Base-by-base conservation (phyloP, 805 yeast species). In the Spathaspora passalidarum region DNA sequence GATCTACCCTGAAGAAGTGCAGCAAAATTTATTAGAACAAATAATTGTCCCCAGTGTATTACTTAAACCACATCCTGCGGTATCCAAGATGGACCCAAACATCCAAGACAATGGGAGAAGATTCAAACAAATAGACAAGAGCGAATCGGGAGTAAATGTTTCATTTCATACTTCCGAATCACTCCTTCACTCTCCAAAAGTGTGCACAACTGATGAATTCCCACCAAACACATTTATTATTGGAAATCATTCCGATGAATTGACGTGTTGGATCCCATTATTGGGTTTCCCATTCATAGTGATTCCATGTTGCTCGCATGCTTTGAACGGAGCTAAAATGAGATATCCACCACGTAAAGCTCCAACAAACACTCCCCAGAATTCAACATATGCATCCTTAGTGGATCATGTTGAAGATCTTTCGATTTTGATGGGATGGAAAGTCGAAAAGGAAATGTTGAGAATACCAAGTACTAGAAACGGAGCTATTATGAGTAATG, bases 281-380 rank as follows among this genome's bases (percentile, higher is more conserved):
- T 66, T 92, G 9, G 90, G 89, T 0, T 86, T 76, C 50, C 96
- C 97, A 5, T 92, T 88, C 61, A 71, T 92, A 72, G 96, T 89
- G 8, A 88, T 92, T 36, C 98, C 98, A 9, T 92, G 98, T 62
- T 92, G 98, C 62, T 90, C 97, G 0, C 96, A 92, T 63, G 81
- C 86, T 2, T 73, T 92, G 37, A 78, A 83, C 5, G 98, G 98
- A 2, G 82, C 81, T 22, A 82, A 82, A 54, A 71, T 76, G 2
- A 73, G 97, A 56, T 91, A 78, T 56, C 69, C 82, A 13, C 76
- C 79, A 1, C 70, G 72, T 46, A 58, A 55, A 39, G 10, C 20
- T 38, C 18, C 14, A 5, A 21, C 29, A 20, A 29, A 13, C 17
- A 38, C 38, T 14, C 20, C 44, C 4, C 48, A 49, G 19, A 42